A percentile compares a stretch with the other conserved stretches of the same genome.
Evolutionary conservation across 225 moss, liverwort and hornwort genomes (phyloP).

Genomic region (Neckera pumila): DNA sequence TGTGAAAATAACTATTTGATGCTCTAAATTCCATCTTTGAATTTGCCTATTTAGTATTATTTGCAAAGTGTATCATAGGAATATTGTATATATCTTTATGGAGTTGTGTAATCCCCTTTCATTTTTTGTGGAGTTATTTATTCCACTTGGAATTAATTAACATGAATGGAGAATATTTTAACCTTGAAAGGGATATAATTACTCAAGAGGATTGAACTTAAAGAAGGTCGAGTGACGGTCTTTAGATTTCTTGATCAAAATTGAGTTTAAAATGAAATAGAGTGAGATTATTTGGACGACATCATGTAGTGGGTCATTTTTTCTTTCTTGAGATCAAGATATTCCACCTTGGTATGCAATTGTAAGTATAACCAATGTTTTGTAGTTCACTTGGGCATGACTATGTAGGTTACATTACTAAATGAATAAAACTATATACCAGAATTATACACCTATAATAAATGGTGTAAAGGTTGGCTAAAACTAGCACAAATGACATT

Average conservation of each 20-base stretch:
- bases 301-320: too few relatives aligned
- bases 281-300: not conserved
- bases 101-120: not conserved
- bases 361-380: not conserved
- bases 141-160: not conserved
- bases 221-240: not conserved
- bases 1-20: not conserved
- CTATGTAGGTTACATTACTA: not conserved
- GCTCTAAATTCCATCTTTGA: not conserved
- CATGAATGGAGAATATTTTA: not conserved
- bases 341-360: not conserved
- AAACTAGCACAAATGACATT: not conserved
- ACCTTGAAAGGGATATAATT: not conserved
- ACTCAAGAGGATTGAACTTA: fast-evolving
- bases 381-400: not conserved
- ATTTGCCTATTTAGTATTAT: not conserved
- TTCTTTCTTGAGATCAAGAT: not conserved
- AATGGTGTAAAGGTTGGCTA: not conserved
- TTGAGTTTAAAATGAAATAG: not conserved
- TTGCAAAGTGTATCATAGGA: not conserved
- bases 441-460: not conserved
- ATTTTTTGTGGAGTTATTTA: not conserved
- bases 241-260: not conserved
- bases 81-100: not conserved
- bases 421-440: not conserved